A percentile compares a stretch with the other conserved stretches of the same genome.
phyloP scores from a whole-genome alignment of 2,329 filamentous ascomycete species.

The Cytospora leucostoma region DNA sequence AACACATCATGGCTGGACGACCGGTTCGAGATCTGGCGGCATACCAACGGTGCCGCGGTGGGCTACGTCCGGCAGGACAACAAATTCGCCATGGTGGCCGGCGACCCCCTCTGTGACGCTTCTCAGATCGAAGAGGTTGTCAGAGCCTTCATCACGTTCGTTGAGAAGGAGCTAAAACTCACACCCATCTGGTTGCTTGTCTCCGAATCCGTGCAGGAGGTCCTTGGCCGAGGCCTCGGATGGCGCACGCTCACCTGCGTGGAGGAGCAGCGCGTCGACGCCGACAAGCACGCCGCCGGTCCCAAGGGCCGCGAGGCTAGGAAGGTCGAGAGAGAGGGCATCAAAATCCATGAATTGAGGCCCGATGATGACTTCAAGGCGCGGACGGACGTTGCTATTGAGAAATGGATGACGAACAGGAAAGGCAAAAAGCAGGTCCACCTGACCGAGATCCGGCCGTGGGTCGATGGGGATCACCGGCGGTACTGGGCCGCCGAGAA shows the following conservation, averaged over 20 bases:
- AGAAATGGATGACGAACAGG: slow-evolving; percentile 77
- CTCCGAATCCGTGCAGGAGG: slow-evolving; percentile 74
- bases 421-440: slow-evolving; percentile 81
- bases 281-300: slow-evolving; percentile 64
- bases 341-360: slow-evolving; percentile 75
- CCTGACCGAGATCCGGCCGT: slow-evolving; percentile 84
- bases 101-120: slow-evolving; percentile 81
- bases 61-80: slow-evolving; percentile 75
- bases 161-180: slow-evolving; percentile 67
- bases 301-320: slow-evolving; percentile 60
- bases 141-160: slow-evolving; percentile 70
- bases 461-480: slow-evolving; percentile 80
- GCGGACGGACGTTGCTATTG: slow-evolving; percentile 71
- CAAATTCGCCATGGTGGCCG: slow-evolving; percentile 80
- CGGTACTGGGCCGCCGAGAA: slow-evolving; percentile 82
- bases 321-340: slow-evolving; percentile 77
- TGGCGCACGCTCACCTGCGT: slow-evolving; percentile 90
- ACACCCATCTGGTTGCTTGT: slow-evolving; percentile 89
- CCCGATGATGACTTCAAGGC: slow-evolving; percentile 62
- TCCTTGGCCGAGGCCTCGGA: slow-evolving; percentile 76
- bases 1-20: slow-evolving; percentile 94
- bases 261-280: slow-evolving; percentile 84
- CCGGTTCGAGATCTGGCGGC: slow-evolving; percentile 84
- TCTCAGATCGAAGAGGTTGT: slow-evolving; percentile 76
- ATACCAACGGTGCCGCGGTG: slow-evolving; percentile 80